Base-by-base conservation (phyloP, 1,284 basidiomycete genomes). In the Ganoderma sinense region DNA sequence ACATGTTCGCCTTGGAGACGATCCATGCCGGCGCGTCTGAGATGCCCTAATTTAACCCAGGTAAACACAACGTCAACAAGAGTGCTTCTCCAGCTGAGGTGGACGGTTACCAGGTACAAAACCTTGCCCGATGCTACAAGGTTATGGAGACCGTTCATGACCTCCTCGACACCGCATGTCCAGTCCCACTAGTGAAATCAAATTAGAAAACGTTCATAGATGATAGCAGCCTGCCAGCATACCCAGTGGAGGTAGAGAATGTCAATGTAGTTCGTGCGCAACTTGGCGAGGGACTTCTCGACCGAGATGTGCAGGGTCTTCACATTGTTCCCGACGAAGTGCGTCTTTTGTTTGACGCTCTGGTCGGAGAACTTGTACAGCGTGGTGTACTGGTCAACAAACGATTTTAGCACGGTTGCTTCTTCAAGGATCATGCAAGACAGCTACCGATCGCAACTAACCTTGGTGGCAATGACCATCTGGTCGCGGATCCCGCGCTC, bases 221-320 rank as follows among this genome's bases (percentile, higher is more conserved):
- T 11, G 8, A n/a, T 2, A 23, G n/a, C 14, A 51, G 23, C 11
- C 10, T 23, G 20, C 2, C 8, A 7, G 39, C 73, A 11, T 62
- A 67, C 66, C 81, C 83, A 87, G 76, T 88, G 88, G 18, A 88
- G 76, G 77, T 89, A 89, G 36, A 86, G 75, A 31, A 87, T 80
- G 70, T 88, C 87, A 74, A 88, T 84, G 73, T 89, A 90, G 33
- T 78, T 75, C 16, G 89, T 90, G 16, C 87, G 82, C 5, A 91
- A 82, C 74, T 88, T 90, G 77, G 86, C 85, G 66, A 90, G 81
- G 26, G 85, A 86, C 2, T 77, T 82, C 33, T 82, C 80, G 40
- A 89, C 79, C 60, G 84, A 84, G 48, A 85, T 58, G 67, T 84
- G 81, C 71, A 89, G 68, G 0, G 82, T 82, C 72, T 88, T 87